Conservation (phyloP, 768 basidiomycete species). For the Neoboletus magnificus region DNA sequence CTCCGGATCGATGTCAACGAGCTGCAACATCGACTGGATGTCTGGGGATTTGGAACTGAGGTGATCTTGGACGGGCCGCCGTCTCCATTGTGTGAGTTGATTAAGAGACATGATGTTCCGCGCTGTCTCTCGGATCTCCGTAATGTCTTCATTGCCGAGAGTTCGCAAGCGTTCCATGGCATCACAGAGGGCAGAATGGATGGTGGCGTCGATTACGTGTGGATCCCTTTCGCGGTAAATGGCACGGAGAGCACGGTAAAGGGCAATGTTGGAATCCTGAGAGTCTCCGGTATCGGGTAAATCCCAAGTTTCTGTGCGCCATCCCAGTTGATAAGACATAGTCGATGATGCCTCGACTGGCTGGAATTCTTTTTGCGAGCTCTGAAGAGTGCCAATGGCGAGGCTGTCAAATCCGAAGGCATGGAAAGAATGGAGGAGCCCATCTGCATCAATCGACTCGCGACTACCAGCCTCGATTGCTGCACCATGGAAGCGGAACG, state of each 20-base stretch:
- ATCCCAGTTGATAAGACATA: conserved; percentile 78
- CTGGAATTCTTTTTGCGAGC: conserved; percentile 33
- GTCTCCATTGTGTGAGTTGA: conserved; percentile 69
- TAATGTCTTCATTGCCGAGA: conserved; percentile 76
- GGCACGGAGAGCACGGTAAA: conserved; percentile 79
- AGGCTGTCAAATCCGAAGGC: conserved; percentile 87
- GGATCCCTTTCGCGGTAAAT: conserved; percentile 75
- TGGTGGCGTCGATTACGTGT: conserved; percentile 41
- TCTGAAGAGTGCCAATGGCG: conserved; percentile 67
- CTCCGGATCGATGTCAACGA: conserved; percentile 46
- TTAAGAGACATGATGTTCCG: conserved; percentile 78
- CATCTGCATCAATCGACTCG: conserved; percentile 47
- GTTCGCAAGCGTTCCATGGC: conserved; percentile 64
- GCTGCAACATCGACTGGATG: conserved; percentile 37
- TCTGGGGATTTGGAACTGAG: conserved; percentile 35
- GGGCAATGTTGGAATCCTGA: conserved; percentile 47
- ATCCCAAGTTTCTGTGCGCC: conserved; percentile 96
- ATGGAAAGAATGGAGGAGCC: conserved; percentile 78
- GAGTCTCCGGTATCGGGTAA: conserved; percentile 60
- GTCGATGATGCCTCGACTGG: conserved; percentile 35
- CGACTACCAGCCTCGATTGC: conserved; percentile 60
- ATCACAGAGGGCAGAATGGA: conserved; percentile 49
- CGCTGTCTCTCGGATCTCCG: conserved; percentile 65
- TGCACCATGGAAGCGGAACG: conserved; percentile 88
- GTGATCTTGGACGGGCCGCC: conserved; percentile 23